Conservation (phyloP, 2,329 filamentous ascomycete species). For the Orbilia blumenaviensis region DNA sequence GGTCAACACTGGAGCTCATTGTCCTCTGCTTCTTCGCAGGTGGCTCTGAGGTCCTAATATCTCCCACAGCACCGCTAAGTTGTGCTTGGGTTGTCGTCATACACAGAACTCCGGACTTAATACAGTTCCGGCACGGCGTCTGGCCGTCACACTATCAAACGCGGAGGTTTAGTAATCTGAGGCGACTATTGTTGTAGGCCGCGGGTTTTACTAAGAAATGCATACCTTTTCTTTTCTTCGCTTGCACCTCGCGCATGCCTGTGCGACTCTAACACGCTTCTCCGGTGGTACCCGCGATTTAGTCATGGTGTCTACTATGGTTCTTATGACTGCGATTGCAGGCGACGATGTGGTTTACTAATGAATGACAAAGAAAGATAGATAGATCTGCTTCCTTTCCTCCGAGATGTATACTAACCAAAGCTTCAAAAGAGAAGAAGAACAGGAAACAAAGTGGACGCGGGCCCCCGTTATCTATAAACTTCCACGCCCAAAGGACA, state of each 20-base stretch:
- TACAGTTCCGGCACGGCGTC: conserved; percentile 47
- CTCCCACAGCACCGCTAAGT: conserved; percentile 35
- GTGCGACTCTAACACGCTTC: conserved; percentile 46
- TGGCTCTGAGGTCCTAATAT: conserved; percentile 36
- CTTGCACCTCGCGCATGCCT: conserved; percentile 48
- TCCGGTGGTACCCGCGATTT: conserved; percentile 48
- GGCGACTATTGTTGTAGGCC: not conserved
- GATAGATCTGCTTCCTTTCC: conserved; percentile 6
- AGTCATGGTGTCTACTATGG: conserved; percentile 23
- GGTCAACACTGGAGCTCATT: conserved; percentile 2
- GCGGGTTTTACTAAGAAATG: not conserved
- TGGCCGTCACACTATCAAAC: conserved; percentile 36
- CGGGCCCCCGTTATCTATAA: conserved; percentile 7
- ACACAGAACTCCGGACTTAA: conserved; percentile 41
- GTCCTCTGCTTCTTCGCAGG: conserved; percentile 41
- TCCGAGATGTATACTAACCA: conserved; percentile 15
- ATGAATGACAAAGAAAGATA: conserved; percentile 5
- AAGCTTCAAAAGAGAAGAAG: conserved; percentile 12
- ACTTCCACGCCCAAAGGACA: not conserved
- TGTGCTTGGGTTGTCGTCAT: conserved; percentile 51
- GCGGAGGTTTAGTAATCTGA: conserved; percentile 2
- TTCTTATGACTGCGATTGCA: not conserved
- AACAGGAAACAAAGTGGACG: not conserved
- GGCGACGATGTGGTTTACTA: conserved; percentile 13
- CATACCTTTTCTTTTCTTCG: conserved; percentile 52